These are phyloP conservation scores for Kodamaea sp. DNA, from an alignment of 1,139 yeast genomes.

Conservation along the genomic window DNA sequence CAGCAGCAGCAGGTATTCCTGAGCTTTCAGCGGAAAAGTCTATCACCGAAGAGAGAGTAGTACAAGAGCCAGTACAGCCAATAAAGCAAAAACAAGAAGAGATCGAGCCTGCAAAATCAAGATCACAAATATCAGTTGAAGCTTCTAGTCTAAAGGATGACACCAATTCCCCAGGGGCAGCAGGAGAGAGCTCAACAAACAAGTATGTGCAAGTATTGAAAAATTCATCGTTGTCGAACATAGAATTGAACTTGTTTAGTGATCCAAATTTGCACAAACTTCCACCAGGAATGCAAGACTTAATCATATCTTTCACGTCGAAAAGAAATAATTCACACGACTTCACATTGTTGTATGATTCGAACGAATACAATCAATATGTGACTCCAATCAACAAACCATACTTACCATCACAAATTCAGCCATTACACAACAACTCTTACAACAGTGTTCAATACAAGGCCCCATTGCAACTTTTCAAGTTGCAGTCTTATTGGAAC, in stretches of 20 bases:
- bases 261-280: constrained; percentile 47
- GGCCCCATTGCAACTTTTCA: constrained; percentile 40
- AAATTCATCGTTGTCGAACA: constrained; percentile 32
- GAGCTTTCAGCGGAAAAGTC: constrained; percentile 3
- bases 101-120: too few relatives aligned
- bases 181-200: too few relatives aligned
- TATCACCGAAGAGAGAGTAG: background rate
- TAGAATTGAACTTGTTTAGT: constrained; percentile 38
- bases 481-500: constrained; percentile 50
- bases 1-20: constrained; percentile 51
- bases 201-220: constrained; percentile 31
- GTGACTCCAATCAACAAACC: constrained; percentile 38
- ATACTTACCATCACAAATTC: constrained; percentile 38
- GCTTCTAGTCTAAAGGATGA: too few relatives aligned
- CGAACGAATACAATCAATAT: constrained; percentile 30
- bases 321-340: constrained; percentile 33
- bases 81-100: background rate
- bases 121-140: too few relatives aligned
- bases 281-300: constrained; percentile 76
- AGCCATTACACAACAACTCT: constrained; percentile 19
- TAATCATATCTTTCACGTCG: constrained; percentile 53
- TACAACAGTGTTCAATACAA: constrained; percentile 16
- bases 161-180: too few relatives aligned
- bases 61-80: background rate
- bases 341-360: constrained; percentile 28